phyloP scores from a whole-genome alignment of 202 grass and related monocot species.

The Eragrostis tef region DNA sequence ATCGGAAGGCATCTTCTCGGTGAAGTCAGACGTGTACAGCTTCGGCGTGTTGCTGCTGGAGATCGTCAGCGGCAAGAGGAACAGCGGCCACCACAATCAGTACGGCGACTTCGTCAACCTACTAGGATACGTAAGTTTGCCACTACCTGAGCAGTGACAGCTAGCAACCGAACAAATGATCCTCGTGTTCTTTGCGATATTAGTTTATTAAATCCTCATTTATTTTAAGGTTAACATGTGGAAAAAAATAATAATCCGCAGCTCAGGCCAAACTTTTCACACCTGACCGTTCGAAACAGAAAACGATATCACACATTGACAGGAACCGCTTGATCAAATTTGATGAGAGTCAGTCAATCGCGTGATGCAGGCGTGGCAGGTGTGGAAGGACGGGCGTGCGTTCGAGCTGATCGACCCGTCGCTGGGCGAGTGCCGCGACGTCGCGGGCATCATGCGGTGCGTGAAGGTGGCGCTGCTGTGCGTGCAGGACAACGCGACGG shows the following conservation, averaged over 20 bases:
- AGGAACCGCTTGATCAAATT: no score
- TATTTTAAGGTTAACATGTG: no score
- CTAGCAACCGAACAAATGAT: no score
- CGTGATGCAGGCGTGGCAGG: conserved; percentile 61
- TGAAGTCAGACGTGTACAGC: conserved; percentile 70
- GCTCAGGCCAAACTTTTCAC: neutral
- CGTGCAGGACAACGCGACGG: conserved; percentile 69
- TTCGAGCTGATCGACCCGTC: conserved; percentile 55
- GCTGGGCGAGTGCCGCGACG: conserved; percentile 27
- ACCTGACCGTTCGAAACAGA: neutral
- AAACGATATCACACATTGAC: neutral
- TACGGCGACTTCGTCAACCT: conserved; percentile 64
- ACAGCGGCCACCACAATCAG: conserved; percentile 48
- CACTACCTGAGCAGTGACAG: no score
- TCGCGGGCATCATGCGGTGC: conserved; percentile 47
- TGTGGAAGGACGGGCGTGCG: conserved; percentile 55
- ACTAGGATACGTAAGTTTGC: conserved; percentile 53
- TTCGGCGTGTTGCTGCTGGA: conserved; percentile 69
- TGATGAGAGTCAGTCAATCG: no score
- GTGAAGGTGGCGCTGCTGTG: conserved; percentile 74
- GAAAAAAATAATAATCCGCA: neutral
- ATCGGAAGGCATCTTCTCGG: conserved; percentile 60
- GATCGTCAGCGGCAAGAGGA: conserved; percentile 63
- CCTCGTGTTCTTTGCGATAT: no score
- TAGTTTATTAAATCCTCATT: neutral